phyloP scores from a whole-genome alignment of 73 alveolate genomes.

The Paramecium tetraurelia region DNA sequence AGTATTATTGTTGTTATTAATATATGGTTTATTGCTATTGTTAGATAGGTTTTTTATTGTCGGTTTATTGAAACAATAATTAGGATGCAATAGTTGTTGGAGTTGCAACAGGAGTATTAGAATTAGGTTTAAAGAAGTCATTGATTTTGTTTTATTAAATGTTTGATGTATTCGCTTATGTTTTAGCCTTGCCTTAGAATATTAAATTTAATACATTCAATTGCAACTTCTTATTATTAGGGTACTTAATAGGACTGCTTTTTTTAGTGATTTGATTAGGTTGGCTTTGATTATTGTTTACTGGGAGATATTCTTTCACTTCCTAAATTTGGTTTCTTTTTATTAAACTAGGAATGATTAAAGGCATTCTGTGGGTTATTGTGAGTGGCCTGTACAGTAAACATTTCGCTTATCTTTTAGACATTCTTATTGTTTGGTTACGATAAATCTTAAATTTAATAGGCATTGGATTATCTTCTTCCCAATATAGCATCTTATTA shows the following conservation, averaged over 20 bases:
- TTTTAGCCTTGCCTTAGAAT: neutral
- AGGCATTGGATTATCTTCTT: slow-evolving; percentile 10
- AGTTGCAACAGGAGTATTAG: slow-evolving; percentile 35
- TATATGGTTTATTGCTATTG: neutral
- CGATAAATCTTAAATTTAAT: neutral
- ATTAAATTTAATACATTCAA: neutral
- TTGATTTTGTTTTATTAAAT: neutral
- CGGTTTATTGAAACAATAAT: neutral
- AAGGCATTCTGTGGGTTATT: neutral
- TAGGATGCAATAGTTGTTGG: slow-evolving; percentile 1
- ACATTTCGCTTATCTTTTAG: neutral
- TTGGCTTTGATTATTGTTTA: neutral
- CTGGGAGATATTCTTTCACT: slow-evolving; percentile 19
- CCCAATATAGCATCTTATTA: slow-evolving; percentile 2
- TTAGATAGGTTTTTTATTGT: neutral
- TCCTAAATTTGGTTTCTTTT: slow-evolving; percentile 29
- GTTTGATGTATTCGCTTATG: neutral
- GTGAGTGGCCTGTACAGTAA: neutral
- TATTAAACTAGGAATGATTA: neutral
- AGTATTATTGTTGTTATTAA: neutral
- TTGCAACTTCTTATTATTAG: neutral
- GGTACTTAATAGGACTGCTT: neutral
- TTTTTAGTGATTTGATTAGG: neutral
- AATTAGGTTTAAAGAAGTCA: slow-evolving; percentile 15
- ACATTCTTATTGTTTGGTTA: neutral